Evolutionary conservation across 2,329 filamentous ascomycete genomes (phyloP).

Genomic region (Lecanicillium sp.): DNA sequence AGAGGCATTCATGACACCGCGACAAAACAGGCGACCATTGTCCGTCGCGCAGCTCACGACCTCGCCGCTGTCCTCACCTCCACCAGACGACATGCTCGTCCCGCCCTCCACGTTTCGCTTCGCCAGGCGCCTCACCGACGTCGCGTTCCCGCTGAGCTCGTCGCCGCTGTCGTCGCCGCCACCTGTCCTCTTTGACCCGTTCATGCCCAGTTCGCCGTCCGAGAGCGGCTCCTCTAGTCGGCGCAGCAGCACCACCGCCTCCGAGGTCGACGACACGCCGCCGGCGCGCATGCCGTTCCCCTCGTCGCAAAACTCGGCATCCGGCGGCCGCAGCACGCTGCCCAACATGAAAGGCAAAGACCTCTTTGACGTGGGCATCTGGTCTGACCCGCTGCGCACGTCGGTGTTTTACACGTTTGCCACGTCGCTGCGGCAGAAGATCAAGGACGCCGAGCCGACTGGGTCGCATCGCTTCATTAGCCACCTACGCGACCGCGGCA

Average conservation of each 20-base stretch:
- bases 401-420: conserved; percentile 68
- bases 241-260: conserved; percentile 31
- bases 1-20: conserved; percentile 10
- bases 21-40: conserved; percentile 8
- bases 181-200: conserved; percentile 43
- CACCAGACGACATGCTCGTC: conserved; percentile 21
- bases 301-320: conserved; percentile 29
- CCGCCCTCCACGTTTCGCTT: conserved; percentile 17
- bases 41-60: conserved; percentile 16
- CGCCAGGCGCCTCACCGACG: conserved; percentile 13
- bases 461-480: conserved; percentile 62
- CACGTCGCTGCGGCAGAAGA: conserved; percentile 57
- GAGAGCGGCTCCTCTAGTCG: conserved; percentile 23
- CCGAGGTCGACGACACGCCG: conserved; percentile 37
- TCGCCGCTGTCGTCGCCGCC: conserved; percentile 53
- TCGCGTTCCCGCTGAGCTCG: conserved; percentile 28
- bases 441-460: conserved; percentile 55
- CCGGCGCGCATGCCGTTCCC: conserved; percentile 30
- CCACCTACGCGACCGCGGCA: conserved; percentile 57
- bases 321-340: conserved; percentile 26
- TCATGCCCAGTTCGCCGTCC: conserved; percentile 28
- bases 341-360: conserved; percentile 64
- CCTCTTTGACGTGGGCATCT: conserved; percentile 63
- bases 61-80: conserved; percentile 31
- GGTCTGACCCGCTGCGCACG: conserved; percentile 59